These are phyloP conservation scores for Phytophthora pinifolia DNA, from an alignment of 352 stramenopile species.

Conservation along the genomic window DNA sequence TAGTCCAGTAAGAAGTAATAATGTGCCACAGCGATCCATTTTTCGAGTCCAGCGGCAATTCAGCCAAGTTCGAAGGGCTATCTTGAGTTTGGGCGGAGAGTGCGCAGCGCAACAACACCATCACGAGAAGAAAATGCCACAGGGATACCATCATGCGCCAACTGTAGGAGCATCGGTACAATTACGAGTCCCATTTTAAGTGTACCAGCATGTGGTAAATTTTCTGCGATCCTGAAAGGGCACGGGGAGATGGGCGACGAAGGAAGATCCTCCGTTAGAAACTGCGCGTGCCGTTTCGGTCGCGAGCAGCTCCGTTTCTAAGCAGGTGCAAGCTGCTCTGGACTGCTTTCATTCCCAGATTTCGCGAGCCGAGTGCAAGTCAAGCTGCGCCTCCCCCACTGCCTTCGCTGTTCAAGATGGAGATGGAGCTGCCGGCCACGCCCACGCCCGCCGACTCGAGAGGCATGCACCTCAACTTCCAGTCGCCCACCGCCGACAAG, in stretches of 20 bases:
- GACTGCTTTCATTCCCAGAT: slow-evolving; percentile 26
- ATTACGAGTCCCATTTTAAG: not conserved
- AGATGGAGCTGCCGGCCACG: slow-evolving; percentile 39
- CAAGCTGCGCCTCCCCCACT: not conserved
- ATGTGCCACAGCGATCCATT: no score
- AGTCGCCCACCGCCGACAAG: slow-evolving; percentile 47
- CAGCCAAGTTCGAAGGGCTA: no score
- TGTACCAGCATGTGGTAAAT: not conserved
- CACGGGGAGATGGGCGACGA: slow-evolving; percentile 31
- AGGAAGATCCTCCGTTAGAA: slow-evolving; percentile 35
- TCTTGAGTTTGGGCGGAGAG: no score
- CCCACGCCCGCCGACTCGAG: slow-evolving; percentile 30
- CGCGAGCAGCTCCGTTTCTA: slow-evolving; percentile 27
- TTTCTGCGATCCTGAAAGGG: slow-evolving; percentile 19
- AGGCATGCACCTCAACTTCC: slow-evolving; percentile 38
- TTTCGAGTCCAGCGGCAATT: no score
- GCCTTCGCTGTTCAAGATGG: slow-evolving; percentile 14
- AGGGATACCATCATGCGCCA: no score
- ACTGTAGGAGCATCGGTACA: no score
- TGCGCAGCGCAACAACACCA: no score
- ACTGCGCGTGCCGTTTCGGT: slow-evolving; percentile 29
- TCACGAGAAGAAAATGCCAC: no score
- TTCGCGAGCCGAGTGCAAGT: slow-evolving; percentile 4
- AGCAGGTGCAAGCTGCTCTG: slow-evolving; percentile 14
- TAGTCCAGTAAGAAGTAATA: no score